Evolutionary conservation across 495 filamentous ascomycete species (phyloP).

Genomic region (Aspergillus olivimuriae): DNA sequence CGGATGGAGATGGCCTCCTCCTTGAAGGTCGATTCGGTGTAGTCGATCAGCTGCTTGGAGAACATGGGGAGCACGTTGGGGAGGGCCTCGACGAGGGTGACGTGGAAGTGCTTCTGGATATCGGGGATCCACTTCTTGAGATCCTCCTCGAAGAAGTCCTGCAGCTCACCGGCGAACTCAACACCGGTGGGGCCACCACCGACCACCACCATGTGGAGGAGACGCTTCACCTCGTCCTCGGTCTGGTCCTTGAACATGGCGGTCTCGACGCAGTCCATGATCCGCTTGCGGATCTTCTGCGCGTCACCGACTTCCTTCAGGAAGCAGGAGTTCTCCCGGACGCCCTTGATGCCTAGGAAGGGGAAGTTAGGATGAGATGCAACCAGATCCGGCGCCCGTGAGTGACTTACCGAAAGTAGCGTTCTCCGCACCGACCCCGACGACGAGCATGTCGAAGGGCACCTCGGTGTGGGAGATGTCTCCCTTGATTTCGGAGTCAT

Average conservation of each 20-base stretch:
- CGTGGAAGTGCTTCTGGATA: constrained; percentile 87
- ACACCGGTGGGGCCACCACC: constrained; percentile 97
- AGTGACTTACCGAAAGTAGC: constrained; percentile 90
- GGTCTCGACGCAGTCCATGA: constrained; percentile 99
- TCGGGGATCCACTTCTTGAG: constrained; percentile 97
- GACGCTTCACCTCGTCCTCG: constrained; percentile 82
- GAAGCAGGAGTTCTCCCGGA: constrained; percentile 94
- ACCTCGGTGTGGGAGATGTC: constrained; percentile 78
- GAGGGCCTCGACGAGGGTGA: constrained; percentile 96
- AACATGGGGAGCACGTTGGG: constrained; percentile 98
- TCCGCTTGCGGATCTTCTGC: constrained; percentile 90
- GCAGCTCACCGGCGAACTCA: constrained; percentile 95
- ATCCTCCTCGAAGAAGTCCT: constrained; percentile 98
- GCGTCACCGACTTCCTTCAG: constrained; percentile 96
- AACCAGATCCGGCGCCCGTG: too few relatives aligned
- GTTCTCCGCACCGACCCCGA: constrained; percentile 96
- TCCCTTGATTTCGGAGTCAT: constrained; percentile 90
- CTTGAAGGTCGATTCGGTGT: constrained; percentile 97
- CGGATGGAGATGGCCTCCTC: constrained; percentile 95
- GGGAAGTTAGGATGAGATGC: background rate
- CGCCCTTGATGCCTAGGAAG: constrained; percentile 71
- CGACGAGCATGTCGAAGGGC: constrained; percentile 95
- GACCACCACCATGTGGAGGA: constrained; percentile 98
- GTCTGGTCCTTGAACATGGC: constrained; percentile 96
- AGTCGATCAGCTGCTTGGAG: constrained; percentile 98